Conservation (phyloP, 495 filamentous ascomycete genomes). For the Glarea lozoyensis region DNA sequence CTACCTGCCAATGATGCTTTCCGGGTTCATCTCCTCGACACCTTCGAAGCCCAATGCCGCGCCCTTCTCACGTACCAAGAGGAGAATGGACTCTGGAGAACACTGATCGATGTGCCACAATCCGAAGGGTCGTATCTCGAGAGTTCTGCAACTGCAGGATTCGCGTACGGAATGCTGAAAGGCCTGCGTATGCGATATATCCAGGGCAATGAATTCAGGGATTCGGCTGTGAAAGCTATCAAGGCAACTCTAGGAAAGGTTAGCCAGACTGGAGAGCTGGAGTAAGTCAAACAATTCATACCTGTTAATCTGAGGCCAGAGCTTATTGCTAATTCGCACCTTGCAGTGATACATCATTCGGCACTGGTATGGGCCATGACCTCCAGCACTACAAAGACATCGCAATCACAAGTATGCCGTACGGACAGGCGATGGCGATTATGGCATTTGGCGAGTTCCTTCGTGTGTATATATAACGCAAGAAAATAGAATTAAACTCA, state of each 20-base stretch:
- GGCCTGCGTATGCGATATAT: conserved; percentile 59
- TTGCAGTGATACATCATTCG: no score
- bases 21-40: conserved; percentile 48
- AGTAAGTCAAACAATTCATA: no score
- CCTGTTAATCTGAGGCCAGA: no score
- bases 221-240: conserved; percentile 47
- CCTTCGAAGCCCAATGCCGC: conserved; percentile 52
- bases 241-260: conserved; percentile 51
- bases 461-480: conserved; percentile 39
- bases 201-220: conserved; percentile 27
- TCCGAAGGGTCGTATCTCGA: conserved; percentile 56
- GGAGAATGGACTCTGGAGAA: conserved; percentile 54
- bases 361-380: conserved; percentile 59
- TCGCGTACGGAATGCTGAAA: conserved; percentile 67
- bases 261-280: conserved; percentile 51
- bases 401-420: conserved; percentile 63
- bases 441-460: conserved; percentile 61
- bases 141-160: conserved; percentile 64
- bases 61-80: conserved; percentile 49
- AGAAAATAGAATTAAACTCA: no score
- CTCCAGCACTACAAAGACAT: conserved; percentile 65
- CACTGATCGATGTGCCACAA: conserved; percentile 52
- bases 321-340: no score
- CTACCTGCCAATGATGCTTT: conserved; percentile 47
- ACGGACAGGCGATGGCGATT: conserved; percentile 71